Base-by-base conservation (phyloP, 2,329 filamentous ascomycete species). In the Zarea fungicola region DNA sequence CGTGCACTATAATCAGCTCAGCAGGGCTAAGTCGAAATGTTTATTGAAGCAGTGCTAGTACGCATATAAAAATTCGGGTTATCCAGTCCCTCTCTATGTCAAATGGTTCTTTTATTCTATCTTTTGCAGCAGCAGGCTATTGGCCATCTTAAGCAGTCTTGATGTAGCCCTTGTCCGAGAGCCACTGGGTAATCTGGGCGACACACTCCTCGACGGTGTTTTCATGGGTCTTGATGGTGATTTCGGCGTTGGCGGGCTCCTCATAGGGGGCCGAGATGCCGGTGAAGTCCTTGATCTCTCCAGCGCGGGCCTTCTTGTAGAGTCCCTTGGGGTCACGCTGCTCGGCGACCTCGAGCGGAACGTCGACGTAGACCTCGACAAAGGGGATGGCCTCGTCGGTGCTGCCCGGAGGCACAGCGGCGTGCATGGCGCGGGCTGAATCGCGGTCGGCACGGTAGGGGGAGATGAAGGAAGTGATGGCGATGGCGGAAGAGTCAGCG, bases 281-380 rank as follows among this genome's bases (percentile, higher is more conserved):
- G 2, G 93, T 99, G 66, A 99, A 99, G 59, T 97, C 89, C 71
- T 95, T 93, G 70, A 97, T 97, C 68, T 95, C 83, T 37, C 93
- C 93, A 44, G 87, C 85, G 37, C 92, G 77, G 11, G 93, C 93
- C 81, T 96, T 96, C 79, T 96, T 96, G 74, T 99, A 99, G 52
- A 97, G 73, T 5, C 92, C 93, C 81, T 99, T 99, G 42, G 93
- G 93, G 65, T 99, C 93, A 55, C 93, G 83, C 79, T 92, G 77
- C 80, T 97, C 92, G 31, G 93, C 92, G 37, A 93, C 89, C 69
- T 89, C 88, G 57, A 97, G 78, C 13, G 90, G 87, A 11, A 97
- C 83, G 68, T 99, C 90, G 55, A 99, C 85, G 64, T 83, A 95
- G 51, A 97, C 89, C 73, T 99, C 93, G 57, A 99, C 79, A 65